Evolutionary conservation across 192 early-diverging fungal genomes (phyloP).

Genomic region (Backusella tarrabulga): DNA sequence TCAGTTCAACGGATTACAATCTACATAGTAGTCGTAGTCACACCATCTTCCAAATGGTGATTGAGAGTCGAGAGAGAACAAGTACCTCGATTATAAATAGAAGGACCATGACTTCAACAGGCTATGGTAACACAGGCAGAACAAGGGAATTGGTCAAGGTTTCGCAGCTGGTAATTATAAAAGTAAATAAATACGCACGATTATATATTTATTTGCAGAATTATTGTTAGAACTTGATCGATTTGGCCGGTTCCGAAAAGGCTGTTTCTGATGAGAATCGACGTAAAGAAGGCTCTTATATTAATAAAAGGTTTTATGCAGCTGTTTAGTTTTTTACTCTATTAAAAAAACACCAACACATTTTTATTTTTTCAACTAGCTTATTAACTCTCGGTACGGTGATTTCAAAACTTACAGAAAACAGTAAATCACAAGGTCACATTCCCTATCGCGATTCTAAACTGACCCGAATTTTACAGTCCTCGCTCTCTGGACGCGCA

Average conservation of each 20-base stretch:
- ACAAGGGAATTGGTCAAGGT: constrained; percentile 34
- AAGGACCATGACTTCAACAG: background rate
- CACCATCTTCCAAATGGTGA: constrained; percentile 92
- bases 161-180: constrained; percentile 35
- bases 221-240: constrained; percentile 77
- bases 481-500: constrained; percentile 89
- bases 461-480: constrained; percentile 90
- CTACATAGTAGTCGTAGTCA: constrained; percentile 89
- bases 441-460: constrained; percentile 98
- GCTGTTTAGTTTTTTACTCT: too few species aligned
- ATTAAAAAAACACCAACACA: background rate
- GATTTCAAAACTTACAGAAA: constrained; percentile 86
- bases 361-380: constrained; percentile 22
- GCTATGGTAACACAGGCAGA: background rate
- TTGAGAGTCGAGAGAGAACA: constrained; percentile 76
- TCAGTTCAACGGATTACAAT: constrained; percentile 93
- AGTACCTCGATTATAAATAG: constrained; percentile 21
- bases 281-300: constrained; percentile 19
- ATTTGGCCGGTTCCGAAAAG: constrained; percentile 51
- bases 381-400: constrained; percentile 90
- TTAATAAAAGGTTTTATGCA: constrained; percentile 59
- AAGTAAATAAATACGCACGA: background rate
- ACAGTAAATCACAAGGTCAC: constrained; percentile 57
- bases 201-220: background rate
- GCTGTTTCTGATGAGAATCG: constrained; percentile 13